Base-by-base conservation (phyloP, 2,329 filamentous ascomycete genomes). In the Neonectria ditissima region DNA sequence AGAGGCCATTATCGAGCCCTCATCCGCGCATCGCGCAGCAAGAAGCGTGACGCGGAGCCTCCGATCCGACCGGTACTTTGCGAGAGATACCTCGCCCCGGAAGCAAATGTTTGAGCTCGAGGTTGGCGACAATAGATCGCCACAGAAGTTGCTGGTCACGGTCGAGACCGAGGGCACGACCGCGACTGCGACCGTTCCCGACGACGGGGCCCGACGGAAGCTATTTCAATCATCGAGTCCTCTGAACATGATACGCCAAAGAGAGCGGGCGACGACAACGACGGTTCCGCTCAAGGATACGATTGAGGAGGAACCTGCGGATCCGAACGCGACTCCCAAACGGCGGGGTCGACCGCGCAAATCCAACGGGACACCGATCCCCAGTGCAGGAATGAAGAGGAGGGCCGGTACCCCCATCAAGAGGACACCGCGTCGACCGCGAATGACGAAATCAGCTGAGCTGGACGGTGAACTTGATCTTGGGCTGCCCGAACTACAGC, bases 71-170 rank as follows among this genome's bases (percentile, higher is more conserved):
- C 75, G 77, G 28, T 79, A 82, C 65, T 63, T 77, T 22, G 76
- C 81, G 32, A 72, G 81, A 59, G 72, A 67, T 39, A 63, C 65
- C 16, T 87, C 86, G 44, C 86, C 86, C 41, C 79, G 84, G 52
- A 88, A 86, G 76, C 85, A 83, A 71, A 86, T 80, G 47, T 87
- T 87, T 65, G 82, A 87, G 74, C 81, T 88, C 34, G 84, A 87
- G 66, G 84, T 86, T 26, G 85, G 86, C 50, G 78, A 84, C 68
- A 79, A 80, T 39, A 74, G 73, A 48, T 81, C 84, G 50, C 84
- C 86, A 3, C 84, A 87, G 73, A 82, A 80, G 61, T 78, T 88
- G 45, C 78, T 81, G 47, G 85, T 87, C 55, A 88, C 86, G 10
- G 84, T 87, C 55, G 85, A 88, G 73, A 82, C 85, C 2, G 82